Conservation (phyloP, 495 filamentous ascomycete species). For the Neurospora sp. region DNA sequence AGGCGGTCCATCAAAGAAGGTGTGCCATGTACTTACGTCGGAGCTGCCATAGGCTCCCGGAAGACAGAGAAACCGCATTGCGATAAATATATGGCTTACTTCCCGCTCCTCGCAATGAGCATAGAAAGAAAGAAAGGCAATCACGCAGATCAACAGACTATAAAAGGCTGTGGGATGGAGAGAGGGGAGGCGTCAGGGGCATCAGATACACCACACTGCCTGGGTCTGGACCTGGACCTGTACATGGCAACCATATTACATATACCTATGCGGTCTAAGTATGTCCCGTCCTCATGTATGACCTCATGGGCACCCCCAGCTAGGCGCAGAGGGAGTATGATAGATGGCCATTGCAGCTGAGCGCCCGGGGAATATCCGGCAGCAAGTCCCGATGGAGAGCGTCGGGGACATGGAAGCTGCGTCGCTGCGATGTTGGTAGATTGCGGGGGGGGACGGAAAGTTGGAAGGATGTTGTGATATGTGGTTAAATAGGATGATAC, state of each 20-base stretch:
- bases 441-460: not conserved
- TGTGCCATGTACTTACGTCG: conserved; percentile 29
- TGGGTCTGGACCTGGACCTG: not conserved
- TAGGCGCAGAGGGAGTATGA: not conserved
- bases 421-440: not conserved
- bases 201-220: not conserved
- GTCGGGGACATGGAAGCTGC: not conserved
- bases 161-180: not conserved
- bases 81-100: conserved; percentile 3
- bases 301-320: not conserved
- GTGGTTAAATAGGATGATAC: not conserved
- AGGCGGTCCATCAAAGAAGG: not conserved
- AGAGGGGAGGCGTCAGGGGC: not conserved
- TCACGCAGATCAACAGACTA: not conserved
- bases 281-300: not conserved
- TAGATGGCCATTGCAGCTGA: not conserved
- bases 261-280: not conserved
- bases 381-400: not conserved
- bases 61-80: conserved; percentile 34
- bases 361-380: not conserved
- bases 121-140: not conserved
- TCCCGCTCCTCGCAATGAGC: not conserved
- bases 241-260: not conserved
- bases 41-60: conserved; percentile 41
- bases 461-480: not conserved